Base-by-base conservation (phyloP, 495 filamentous ascomycete species). In the Penicillium robsamsonii region DNA sequence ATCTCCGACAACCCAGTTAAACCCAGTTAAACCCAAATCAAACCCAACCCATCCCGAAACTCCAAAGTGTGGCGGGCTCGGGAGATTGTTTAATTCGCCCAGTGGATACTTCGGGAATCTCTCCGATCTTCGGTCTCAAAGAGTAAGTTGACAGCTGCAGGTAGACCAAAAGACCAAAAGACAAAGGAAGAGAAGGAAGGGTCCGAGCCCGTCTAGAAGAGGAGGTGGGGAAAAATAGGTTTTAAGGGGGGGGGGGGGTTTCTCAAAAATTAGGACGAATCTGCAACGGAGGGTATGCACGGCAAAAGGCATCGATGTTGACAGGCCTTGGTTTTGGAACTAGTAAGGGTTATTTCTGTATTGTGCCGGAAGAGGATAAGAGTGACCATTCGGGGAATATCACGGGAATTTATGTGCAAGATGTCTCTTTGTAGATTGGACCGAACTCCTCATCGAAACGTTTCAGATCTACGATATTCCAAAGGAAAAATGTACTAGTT, bases 61-160 rank as follows among this genome's bases (percentile, higher is more conserved):
- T 53, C 46, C 48, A 31, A 48, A 50, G 10, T 54, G 60, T 57
- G 56, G 60, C 56, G 38, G 42, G 2, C n/a, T 54, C 52, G 46
- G 65, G 61, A 46, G 62, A 29, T 41, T 43, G 56, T 51, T 61
- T 59, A 50, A 60, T 58, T 37, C 63, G 58, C 59, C 63, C 64
- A 56, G 67, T 70, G 69, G 70, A 59, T 64, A 66, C 55, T 52
- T 46, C 60, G 59, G 57, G 62, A 70, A 70, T 69, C 67, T 56
- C 60, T 63, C 71, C 71, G 71, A 71, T 63, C 66, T 65, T 60
- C 67, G 66, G 50, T 51, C 64, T 61, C 43, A 57, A 68, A 15
- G 24, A 61, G 69, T 56, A 64, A 63, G 50, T 64, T 73, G 67
- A 70, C 69, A 70, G 69, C 66, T 70, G 63, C 60, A 59, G 38